These are phyloP conservation scores for Mycena maculata DNA, from an alignment of 768 basidiomycete genomes.

Conservation along the genomic window DNA sequence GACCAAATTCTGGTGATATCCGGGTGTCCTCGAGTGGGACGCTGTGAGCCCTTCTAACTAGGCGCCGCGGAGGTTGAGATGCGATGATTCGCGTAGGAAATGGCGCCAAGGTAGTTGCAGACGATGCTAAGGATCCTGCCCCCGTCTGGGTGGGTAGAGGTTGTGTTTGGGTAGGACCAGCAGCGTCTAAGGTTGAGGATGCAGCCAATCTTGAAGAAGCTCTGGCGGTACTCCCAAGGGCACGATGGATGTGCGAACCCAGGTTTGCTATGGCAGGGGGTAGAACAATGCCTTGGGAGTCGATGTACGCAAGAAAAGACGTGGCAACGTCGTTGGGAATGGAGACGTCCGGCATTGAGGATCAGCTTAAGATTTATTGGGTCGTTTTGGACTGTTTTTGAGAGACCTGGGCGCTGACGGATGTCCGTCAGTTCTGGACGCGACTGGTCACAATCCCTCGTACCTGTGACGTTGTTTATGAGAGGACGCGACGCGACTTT, in stretches of 20 bases:
- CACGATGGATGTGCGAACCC: too few relatives aligned
- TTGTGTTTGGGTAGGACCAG: too few relatives aligned
- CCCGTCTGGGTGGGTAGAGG: too few relatives aligned
- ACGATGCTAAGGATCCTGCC: too few relatives aligned
- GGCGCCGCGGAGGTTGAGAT: too few relatives aligned
- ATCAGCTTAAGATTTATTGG: too few relatives aligned
- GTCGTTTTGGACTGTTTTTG: neutral
- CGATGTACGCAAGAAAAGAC: neutral
- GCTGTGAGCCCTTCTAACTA: neutral
- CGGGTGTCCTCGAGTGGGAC: neutral
- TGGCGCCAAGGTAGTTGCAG: too few relatives aligned
- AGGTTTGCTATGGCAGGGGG: neutral
- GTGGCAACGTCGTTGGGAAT: neutral
- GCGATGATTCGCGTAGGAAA: too few relatives aligned
- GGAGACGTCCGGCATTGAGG: neutral
- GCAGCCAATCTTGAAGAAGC: too few relatives aligned
- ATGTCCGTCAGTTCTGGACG: conserved; percentile 21
- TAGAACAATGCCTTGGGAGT: neutral
- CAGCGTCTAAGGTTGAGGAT: too few relatives aligned
- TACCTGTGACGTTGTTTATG: conserved; percentile 14
- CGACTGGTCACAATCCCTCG: conserved; percentile 14
- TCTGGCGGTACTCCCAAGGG: too few relatives aligned
- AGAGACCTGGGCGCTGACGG: neutral
- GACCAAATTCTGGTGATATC: neutral
- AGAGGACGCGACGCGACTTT: conserved; percentile 12